Evolutionary conservation across 2,329 filamentous ascomycete species (phyloP), one percentile per base, ranked within the genome.

Genomic region (Trichoderma afroharzianum): DNA sequence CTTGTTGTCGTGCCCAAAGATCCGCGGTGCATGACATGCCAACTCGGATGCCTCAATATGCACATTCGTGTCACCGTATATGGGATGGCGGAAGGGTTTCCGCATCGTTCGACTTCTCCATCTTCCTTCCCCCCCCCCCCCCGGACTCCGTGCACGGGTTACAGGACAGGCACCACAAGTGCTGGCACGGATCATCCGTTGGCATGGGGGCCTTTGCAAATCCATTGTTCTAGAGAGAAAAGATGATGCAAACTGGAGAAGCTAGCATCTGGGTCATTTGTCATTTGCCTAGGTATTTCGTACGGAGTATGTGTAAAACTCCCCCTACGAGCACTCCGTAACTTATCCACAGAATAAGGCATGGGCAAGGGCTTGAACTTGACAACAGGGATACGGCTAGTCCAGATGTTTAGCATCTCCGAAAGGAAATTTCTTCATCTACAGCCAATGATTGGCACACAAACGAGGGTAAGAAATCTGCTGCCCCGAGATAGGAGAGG

Each of bases 181-280:
- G 63, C 33, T 32, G n/a, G 66, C 55, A 68, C 55, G 36, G 66
- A 68, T 68, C 66, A 68, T 68, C 66, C 36, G 55, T 47, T 61
- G 53, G 55, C 55, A 32, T 32, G 28, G n/a, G 39, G 57, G 24
- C 36, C 36, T 39, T 57, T 14, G 53, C 53, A 57, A 57, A 53
- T 53, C 47, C 21, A 53, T 53, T 53, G n/a, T 53, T 53, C 53
- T 43, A 21, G 21, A 59, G 33, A 68, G 33, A 28, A 18, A 59
- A 43, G 64, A 68, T 47, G 63, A 68, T 68, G 55, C 55, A 59
- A 43, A 47, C 50, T 67, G 50, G 50, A 57, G 30, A 57, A 57
- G 50, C 47, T 67, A 66, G 63, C 47, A 55, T 66, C 63, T 26
- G 15, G 39, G 50, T 39, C 30, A 36, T 36, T 36, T 36, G 33